phyloP scores from a whole-genome alignment of 768 basidiomycete species.

The Glaciozyma antarctica region DNA sequence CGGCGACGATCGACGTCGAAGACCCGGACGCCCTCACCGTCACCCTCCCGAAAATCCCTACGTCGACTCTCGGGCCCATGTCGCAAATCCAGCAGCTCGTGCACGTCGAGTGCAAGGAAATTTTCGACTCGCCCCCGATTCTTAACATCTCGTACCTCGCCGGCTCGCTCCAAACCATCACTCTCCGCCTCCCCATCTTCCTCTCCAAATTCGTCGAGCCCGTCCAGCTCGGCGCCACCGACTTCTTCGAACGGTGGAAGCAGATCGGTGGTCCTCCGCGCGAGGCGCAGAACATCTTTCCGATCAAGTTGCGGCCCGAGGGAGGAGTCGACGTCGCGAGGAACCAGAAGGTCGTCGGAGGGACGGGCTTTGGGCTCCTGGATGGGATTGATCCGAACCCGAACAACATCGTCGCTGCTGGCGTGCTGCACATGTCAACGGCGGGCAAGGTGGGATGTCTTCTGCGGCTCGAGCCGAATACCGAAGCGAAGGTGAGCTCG shows the following conservation, averaged over 20 bases:
- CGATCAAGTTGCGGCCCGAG: conserved; percentile 52
- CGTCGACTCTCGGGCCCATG: conserved; percentile 65
- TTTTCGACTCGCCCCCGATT: conserved; percentile 66
- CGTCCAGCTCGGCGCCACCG: conserved; percentile 66
- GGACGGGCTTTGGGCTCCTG: conserved; percentile 65
- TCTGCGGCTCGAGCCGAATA: conserved; percentile 84
- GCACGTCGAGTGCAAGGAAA: conserved; percentile 87
- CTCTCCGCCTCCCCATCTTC: conserved; percentile 73
- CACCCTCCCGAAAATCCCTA: conserved; percentile 82
- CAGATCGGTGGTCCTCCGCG: conserved; percentile 90
- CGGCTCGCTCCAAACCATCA: conserved; percentile 77
- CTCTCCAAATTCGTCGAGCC: conserved; percentile 89
- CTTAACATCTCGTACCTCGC: conserved; percentile 83
- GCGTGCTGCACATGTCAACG: conserved; percentile 81
- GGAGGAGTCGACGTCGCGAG: conserved; percentile 67
- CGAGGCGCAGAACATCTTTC: conserved; percentile 80
- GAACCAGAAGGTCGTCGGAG: conserved; percentile 65
- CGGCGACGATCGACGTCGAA: conserved; percentile 60
- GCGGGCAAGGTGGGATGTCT: conserved; percentile 95
- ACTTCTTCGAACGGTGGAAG: conserved; percentile 98
- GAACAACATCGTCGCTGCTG: conserved; percentile 87
- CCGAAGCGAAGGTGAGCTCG: conserved; percentile 75
- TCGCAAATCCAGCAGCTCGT: conserved; percentile 87
- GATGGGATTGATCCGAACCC: conserved; percentile 86
- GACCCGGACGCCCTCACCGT: conserved; percentile 68